Percentiles rank a stretch among this genome's conserved stretches.
phyloP scores from a whole-genome alignment of 495 filamentous ascomycete species.

The Xylaria castorea region DNA sequence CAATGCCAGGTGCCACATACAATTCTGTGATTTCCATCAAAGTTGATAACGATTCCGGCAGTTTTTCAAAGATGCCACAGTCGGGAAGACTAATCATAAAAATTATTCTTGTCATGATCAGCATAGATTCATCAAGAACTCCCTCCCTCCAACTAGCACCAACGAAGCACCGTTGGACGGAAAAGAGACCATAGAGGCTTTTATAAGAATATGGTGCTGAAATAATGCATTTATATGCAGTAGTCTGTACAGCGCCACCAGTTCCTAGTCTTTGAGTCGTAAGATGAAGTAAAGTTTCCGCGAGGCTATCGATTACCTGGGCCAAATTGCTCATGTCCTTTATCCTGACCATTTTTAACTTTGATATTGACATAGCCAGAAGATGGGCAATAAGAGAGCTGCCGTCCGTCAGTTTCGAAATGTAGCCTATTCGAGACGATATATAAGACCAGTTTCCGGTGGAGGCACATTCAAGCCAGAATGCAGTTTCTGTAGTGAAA shows the following conservation, averaged over 20 bases:
- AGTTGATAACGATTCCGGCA: background rate
- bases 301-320: background rate
- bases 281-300: background rate
- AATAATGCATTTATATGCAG: background rate
- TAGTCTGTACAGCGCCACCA: background rate
- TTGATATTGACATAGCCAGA: background rate
- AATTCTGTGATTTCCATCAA: background rate
- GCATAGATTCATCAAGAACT: background rate
- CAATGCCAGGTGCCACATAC: background rate
- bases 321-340: no score
- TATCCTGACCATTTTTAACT: no score
- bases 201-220: no score
- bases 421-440: background rate
- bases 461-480: background rate
- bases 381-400: background rate
- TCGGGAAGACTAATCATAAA: background rate
- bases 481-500: background rate
- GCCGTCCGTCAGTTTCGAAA: background rate
- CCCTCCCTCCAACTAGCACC: slow-evolving; percentile 5
- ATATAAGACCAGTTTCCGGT: background rate
- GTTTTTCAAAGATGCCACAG: background rate
- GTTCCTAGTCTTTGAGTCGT: background rate
- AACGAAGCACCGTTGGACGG: no score
- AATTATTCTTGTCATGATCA: background rate
- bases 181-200: no score